A percentile compares a stretch with the other conserved stretches of the same genome.
Conservation (phyloP, 176 grass and related monocot genomes). For the Oryza coarctata region DNA sequence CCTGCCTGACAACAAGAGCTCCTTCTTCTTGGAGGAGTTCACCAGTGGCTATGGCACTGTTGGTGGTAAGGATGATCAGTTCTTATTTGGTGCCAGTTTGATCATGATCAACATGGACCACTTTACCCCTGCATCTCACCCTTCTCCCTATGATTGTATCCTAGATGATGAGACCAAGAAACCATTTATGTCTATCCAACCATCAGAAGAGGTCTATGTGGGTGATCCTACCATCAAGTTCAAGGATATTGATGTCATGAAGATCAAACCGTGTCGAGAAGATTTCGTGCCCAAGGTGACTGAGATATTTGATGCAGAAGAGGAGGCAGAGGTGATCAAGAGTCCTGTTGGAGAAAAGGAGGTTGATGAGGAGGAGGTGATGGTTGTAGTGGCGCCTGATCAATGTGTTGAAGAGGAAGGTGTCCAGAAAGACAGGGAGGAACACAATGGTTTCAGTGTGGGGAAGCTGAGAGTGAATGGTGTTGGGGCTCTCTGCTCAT, state of each 20-base stretch:
- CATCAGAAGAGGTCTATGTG: background rate
- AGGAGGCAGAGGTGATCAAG: slow-evolving; percentile 25
- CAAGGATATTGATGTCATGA: slow-evolving; percentile 49
- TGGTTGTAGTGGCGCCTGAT: slow-evolving; percentile 24
- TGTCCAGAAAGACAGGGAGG: slow-evolving; percentile 25
- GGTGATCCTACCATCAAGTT: slow-evolving; percentile 5
- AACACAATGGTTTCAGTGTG: slow-evolving; percentile 31
- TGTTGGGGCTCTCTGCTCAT: slow-evolving; percentile 76
- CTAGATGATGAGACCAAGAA: slow-evolving; percentile 2
- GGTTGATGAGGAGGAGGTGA: slow-evolving; percentile 15
- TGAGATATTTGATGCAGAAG: slow-evolving; percentile 22
- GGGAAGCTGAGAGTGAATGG: slow-evolving; percentile 54
- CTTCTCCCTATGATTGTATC: slow-evolving; percentile 22
- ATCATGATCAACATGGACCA: slow-evolving; percentile 64
- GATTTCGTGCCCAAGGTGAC: background rate
- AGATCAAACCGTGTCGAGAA: background rate
- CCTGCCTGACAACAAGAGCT: slow-evolving; percentile 54
- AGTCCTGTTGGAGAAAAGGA: background rate
- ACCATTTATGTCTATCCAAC: background rate
- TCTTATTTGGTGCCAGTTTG: slow-evolving; percentile 28
- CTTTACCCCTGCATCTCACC: slow-evolving; percentile 44
- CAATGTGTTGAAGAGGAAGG: background rate
- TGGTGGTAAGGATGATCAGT: slow-evolving; percentile 39
- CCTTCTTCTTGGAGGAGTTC: slow-evolving; percentile 39
- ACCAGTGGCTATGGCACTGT: slow-evolving; percentile 18